phyloP scores from a whole-genome alignment of 2,329 filamentous ascomycete species.

The Colletotrichum sp. region DNA sequence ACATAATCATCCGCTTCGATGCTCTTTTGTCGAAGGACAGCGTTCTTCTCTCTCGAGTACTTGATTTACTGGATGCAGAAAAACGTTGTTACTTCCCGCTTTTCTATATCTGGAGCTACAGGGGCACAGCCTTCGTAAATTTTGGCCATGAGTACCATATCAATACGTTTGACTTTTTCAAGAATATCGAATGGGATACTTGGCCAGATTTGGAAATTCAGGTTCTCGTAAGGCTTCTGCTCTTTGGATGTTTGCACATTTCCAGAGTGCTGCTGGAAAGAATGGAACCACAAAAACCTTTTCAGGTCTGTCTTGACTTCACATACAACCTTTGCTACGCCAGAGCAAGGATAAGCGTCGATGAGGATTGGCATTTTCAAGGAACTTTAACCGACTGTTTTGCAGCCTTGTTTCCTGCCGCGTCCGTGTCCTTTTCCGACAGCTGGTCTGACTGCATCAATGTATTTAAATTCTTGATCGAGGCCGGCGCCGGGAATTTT shows the following conservation, averaged over 20 bases:
- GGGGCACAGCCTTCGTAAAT: too few relatives aligned
- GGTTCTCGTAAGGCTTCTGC: accelerated
- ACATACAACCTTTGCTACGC: too few relatives aligned
- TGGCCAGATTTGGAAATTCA: not conserved
- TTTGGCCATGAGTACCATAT: too few relatives aligned
- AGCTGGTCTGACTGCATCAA: too few relatives aligned
- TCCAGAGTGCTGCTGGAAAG: accelerated
- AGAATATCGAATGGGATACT: not conserved
- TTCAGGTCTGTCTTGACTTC: not conserved
- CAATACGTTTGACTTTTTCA: too few relatives aligned
- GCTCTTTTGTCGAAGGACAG: accelerated
- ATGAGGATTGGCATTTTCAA: not conserved
- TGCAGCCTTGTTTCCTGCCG: too few relatives aligned
- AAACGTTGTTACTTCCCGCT: too few relatives aligned
- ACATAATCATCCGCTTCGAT: too few relatives aligned
- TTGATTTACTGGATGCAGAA: too few relatives aligned
- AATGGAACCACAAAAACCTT: accelerated
- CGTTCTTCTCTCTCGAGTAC: accelerated
- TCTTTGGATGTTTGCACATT: not conserved
- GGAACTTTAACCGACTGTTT: not conserved
- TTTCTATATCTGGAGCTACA: too few relatives aligned
- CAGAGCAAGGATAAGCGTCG: too few relatives aligned
- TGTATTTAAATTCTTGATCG: accelerated
- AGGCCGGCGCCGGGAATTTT: accelerated
- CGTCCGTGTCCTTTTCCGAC: too few relatives aligned